Conservation (phyloP, 768 basidiomycete genomes). For the Sistotremastrum suecicum region DNA sequence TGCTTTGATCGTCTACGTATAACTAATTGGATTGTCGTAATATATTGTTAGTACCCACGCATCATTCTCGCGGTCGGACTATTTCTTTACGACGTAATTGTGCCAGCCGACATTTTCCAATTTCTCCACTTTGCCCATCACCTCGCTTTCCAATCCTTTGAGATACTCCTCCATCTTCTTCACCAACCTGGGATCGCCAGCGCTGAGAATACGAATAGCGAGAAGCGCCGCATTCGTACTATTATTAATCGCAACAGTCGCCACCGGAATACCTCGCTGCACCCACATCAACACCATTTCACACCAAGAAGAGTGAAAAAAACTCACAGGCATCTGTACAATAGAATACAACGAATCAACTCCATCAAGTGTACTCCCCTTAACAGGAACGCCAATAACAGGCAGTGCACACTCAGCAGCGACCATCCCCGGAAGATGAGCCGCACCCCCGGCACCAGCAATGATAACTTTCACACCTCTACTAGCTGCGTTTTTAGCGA, state of each 20-base stretch:
- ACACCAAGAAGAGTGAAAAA: neutral
- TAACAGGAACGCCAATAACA: constrained; percentile 94
- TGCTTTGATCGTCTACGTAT: too few relatives aligned
- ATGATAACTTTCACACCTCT: constrained; percentile 66
- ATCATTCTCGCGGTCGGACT: too few relatives aligned
- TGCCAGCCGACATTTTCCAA: constrained; percentile 80
- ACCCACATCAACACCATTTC: constrained; percentile 3
- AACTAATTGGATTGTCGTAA: too few relatives aligned
- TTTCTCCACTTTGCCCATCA: constrained; percentile 62
- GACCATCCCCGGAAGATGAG: constrained; percentile 97
- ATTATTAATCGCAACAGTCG: constrained; percentile 95
- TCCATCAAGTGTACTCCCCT: constrained; percentile 84
- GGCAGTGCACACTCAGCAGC: constrained; percentile 87
- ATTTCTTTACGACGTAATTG: constrained; percentile 39
- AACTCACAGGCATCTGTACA: constrained; percentile 93
- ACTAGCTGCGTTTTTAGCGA: constrained; percentile 58
- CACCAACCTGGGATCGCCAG: constrained; percentile 53
- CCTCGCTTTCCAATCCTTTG: constrained; percentile 54
- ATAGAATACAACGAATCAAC: constrained; percentile 97
- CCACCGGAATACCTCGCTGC: constrained; percentile 91
- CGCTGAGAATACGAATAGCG: constrained; percentile 78
- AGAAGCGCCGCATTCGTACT: constrained; percentile 86
- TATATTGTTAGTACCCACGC: too few relatives aligned
- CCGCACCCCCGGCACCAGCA: constrained; percentile 96
- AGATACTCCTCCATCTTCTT: constrained; percentile 64